Evolutionary conservation across 495 filamentous ascomycete genomes (phyloP).

Genomic region (Penicillium atrosanguineum): DNA sequence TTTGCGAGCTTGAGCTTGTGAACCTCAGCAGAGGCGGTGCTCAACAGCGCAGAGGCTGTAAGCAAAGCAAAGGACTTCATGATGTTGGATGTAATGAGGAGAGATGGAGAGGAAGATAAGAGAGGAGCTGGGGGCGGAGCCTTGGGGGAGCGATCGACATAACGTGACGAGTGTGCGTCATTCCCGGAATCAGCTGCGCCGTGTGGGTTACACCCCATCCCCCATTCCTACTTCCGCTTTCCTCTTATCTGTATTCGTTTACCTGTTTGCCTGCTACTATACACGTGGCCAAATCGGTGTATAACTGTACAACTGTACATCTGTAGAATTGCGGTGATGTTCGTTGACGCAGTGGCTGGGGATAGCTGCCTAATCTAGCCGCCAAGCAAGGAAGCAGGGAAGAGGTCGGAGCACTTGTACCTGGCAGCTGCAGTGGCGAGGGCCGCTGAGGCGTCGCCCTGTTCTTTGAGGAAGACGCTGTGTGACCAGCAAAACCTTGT

Average conservation of each 20-base stretch:
- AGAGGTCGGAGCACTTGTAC: conserved; percentile 21
- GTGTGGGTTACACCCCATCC: conserved; percentile 13
- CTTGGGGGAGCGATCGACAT: conserved; percentile 22
- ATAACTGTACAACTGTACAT: background rate
- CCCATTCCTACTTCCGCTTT: conserved; percentile 7
- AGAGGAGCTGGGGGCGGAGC: conserved; percentile 20
- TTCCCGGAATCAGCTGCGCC: conserved; percentile 21
- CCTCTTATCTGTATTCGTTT: background rate
- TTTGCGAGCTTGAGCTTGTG: conserved; percentile 98
- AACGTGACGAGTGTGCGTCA: conserved; percentile 29
- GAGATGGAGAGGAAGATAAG: conserved; percentile 21
- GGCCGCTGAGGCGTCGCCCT: background rate
- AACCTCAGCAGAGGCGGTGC: conserved; percentile 75
- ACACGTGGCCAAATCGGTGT: background rate
- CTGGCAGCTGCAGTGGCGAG: conserved; percentile 27
- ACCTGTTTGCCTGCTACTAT: background rate
- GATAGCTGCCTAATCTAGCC: background rate
- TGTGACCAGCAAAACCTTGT: background rate
- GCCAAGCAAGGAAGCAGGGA: conserved; percentile 8
- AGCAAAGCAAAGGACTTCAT: conserved; percentile 83
- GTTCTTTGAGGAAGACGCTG: background rate
- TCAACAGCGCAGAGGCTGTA: conserved; percentile 77
- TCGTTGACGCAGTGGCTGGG: background rate
- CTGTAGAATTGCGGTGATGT: background rate
- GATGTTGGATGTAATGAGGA: conserved; percentile 26